Base-by-base conservation (phyloP, 345 rosid genomes). In the Schrenkiella parvula region DNA sequence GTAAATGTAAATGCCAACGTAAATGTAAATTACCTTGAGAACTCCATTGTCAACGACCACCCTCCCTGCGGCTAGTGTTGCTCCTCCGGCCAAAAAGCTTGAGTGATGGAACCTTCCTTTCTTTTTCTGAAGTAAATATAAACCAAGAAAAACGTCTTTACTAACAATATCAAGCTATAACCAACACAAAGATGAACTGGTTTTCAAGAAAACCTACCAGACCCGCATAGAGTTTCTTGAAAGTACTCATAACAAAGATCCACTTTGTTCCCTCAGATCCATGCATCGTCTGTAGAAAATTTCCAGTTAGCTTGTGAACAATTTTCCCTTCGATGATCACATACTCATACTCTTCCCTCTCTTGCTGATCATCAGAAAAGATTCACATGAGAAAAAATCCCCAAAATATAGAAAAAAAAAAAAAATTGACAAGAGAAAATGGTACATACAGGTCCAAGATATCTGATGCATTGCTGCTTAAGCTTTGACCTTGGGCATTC, bases 21-120 rank as follows among this genome's bases (percentile, higher is more conserved):
- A 21, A 42, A 11, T 3, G 5, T 54, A 5, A 26, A n/a, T 47
- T 86, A 91, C 98, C 92, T 85, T 91, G 31, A 91, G 88, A 69
- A 76, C 67, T 72, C 97, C 98, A 60, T 79, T 21, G 70, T 89
- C 92, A 19, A 77, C 91, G 21, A 43, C 75, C 2, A 93, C 80
- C 80, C 97, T 86, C 80, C 98, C 98, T 3, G 98, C 97, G 1
- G 96, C 96, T 72, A 91, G 57, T 0, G 98, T 88, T 48, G 85
- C 89, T 80, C 98, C 98, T 29, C 98, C 98, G 1, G 98, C 98
- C 82, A 93, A 79, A 70, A 93, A 93, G 75, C 97, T 93, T 1
- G 98, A 93, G 83, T 93, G 97, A 74, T 93, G 98, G 72, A 93
- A 93, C 52, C 26, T 68, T 55, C 98, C 98, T 80, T 93, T 93